These are phyloP conservation scores for Decorospora gaudefroyi DNA, from an alignment of 2,329 filamentous ascomycete genomes.

Conservation along the genomic window DNA sequence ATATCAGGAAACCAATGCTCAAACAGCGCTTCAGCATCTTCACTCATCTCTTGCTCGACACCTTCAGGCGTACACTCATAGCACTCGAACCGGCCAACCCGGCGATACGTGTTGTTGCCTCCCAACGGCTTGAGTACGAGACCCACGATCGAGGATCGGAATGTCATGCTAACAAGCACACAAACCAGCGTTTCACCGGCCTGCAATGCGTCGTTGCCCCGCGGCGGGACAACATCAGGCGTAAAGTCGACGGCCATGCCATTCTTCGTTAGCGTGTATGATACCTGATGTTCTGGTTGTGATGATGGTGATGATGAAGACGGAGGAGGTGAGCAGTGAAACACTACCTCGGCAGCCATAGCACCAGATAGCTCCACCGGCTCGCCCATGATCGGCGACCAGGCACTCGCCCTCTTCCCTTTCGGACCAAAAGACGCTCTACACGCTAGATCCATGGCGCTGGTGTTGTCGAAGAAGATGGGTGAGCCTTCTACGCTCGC, in stretches of 20 bases:
- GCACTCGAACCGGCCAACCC: conserved; percentile 45
- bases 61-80: conserved; percentile 41
- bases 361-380: conserved; percentile 38
- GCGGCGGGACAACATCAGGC: conserved; percentile 37
- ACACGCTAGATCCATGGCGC: conserved; percentile 46
- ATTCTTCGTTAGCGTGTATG: conserved; percentile 35
- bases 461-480: conserved; percentile 44
- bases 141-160: conserved; percentile 43
- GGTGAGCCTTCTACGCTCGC: conserved; percentile 44
- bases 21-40: conserved; percentile 45
- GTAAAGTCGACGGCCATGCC: conserved; percentile 40
- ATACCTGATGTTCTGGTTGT: conserved; percentile 10
- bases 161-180: conserved; percentile 46
- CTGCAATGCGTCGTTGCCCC: conserved; percentile 33
- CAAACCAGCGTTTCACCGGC: conserved; percentile 41
- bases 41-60: conserved; percentile 37
- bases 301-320: conserved; percentile 7
- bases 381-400: conserved; percentile 41
- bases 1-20: conserved; percentile 45
- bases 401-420: conserved; percentile 27
- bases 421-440: conserved; percentile 35
- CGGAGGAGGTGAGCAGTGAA: too few species aligned
- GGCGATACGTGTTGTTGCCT: conserved; percentile 32
- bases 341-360: conserved; percentile 42
- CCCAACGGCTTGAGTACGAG: conserved; percentile 35